Base-by-base conservation (phyloP, 805 yeast species). In the Yamadazyma kitorensis region DNA sequence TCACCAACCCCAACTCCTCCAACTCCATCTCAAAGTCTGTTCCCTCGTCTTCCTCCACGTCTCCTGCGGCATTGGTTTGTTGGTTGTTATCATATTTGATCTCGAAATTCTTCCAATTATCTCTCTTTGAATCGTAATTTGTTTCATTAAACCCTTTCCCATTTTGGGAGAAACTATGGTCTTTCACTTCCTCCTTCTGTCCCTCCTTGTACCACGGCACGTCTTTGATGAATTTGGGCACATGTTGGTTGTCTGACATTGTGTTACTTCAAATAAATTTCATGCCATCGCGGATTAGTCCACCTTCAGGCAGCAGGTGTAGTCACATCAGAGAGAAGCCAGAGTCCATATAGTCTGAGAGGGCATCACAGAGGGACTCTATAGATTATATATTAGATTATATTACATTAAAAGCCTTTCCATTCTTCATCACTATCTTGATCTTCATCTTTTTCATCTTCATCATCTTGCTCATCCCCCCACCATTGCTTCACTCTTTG, bases 101-200 rank as follows among this genome's bases (percentile, higher is more conserved):
- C 29, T 82, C 79, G 51, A 77, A 84, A 0, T 95, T 95, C 50
- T 74, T 82, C 95, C 93, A 86, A 39, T 86, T 66, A 56, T 86
- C 95, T 39, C 88, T 61, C 43, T 80, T 82, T 8, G 80, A 72
- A 48, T 84, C 94, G 71, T 79, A 86, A 17, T 57, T 61, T 2
- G 51, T 59, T 56, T 81, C 85, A 1, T 47, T 42, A 20, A 81
- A 80, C 6, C 87, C 87, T 1, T 43, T 33, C 0, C 87, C 88
- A 4, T 64, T 52, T 36, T 66, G 62, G 0, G 88, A 73, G 38
- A 68, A 73, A 38, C 76, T 65, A 43, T 75, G 70, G 48, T 69
- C 71, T 27, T 33, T 37, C 4, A 34, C 27, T 16, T 41, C 46
- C 10, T 37, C 40, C 10, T 37, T 36, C 4, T 31, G 52, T 2